Evolutionary conservation across 2,329 filamentous ascomycete species (phyloP).

Genomic region (Aspergillus sp.): DNA sequence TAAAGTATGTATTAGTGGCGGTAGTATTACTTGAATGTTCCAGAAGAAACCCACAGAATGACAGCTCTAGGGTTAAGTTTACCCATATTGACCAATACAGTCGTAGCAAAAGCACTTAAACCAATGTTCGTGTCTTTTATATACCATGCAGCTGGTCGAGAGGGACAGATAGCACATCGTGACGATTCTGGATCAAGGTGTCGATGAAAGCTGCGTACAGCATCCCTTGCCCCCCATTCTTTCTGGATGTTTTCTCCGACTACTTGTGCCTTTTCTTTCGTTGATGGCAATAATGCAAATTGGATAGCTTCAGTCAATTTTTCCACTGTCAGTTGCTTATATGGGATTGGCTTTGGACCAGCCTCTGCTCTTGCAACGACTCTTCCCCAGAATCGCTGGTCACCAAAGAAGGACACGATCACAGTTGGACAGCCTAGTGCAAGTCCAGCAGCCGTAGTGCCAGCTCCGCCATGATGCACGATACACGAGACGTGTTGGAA

Average conservation of each 20-base stretch:
- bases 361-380: slow-evolving; percentile 66
- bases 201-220: slow-evolving; percentile 60
- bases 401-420: slow-evolving; percentile 77
- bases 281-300: slow-evolving; percentile 54
- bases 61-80: slow-evolving; percentile 62
- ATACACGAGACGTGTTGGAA: slow-evolving; percentile 73
- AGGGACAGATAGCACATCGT: slow-evolving; percentile 61
- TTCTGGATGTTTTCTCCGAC: slow-evolving; percentile 58
- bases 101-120: slow-evolving; percentile 64
- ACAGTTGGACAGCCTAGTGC: slow-evolving; percentile 69
- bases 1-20: too few relatives aligned
- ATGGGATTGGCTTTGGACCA: slow-evolving; percentile 61
- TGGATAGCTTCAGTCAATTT: slow-evolving; percentile 58
- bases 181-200: slow-evolving; percentile 58
- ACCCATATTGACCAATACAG: slow-evolving; percentile 56
- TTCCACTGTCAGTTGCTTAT: slow-evolving; percentile 58
- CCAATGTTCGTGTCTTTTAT: slow-evolving; percentile 59
- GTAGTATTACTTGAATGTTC: too few relatives aligned
- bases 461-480: slow-evolving; percentile 77
- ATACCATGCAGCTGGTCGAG: slow-evolving; percentile 64
- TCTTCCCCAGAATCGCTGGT: slow-evolving; percentile 74
- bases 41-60: slow-evolving; percentile 49
- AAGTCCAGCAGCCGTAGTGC: slow-evolving; percentile 76
- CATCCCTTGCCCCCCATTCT: slow-evolving; percentile 56
- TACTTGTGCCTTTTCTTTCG: slow-evolving; percentile 47